Base-by-base conservation (phyloP, 148 eudicot genomes). In the Arctostaphylos glauca region DNA sequence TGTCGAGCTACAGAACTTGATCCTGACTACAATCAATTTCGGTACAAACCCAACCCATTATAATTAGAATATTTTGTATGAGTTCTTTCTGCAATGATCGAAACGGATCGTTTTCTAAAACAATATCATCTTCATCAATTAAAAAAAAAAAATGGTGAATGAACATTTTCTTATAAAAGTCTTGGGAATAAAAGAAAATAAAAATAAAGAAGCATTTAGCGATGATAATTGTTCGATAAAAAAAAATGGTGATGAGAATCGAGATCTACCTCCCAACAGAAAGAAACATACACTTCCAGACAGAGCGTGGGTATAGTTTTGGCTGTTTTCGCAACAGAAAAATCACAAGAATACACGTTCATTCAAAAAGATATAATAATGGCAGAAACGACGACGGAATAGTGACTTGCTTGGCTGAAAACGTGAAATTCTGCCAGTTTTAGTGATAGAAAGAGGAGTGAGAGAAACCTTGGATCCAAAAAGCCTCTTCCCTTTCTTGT, bases 381-480 rank as follows among this genome's bases (percentile, higher is more conserved):
- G 43, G 38, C 66, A 64, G 50, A 75, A 82, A 82, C 84, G 62
- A 74, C 58, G 74, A 74, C 58, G 46, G 80, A 82, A 76, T 60
- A 59, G 76, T 76, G 80, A 75, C 6, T 76, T 52, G 31, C 5
- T 14, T 13, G 58, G 70, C 70, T 46, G 70, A 43, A 78, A 78
- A 78, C 68, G 81, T 78, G 53, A 81, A 70, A 50, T 68, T 62
- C 2, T 38, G n/a, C 71, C 71, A 5, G 4, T 4, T 7, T 9
- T 55, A 21, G 44, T 38, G 82, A 31, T 76, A 52, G 82, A 80
- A 15, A 47, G 10, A 25, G 54, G 50, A 15, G 81, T 18, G 53
- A 78, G 70, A 79, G 78, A 81, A 80, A 72, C 77, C 72, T 83
- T 79, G 82, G 79, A 84, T 79, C 86, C 82, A 18, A 53, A 84